Evolutionary conservation across 805 yeast species (phyloP), one percentile per base, ranked within the genome.

Genomic region (Scheffersomyces coipomensis): DNA sequence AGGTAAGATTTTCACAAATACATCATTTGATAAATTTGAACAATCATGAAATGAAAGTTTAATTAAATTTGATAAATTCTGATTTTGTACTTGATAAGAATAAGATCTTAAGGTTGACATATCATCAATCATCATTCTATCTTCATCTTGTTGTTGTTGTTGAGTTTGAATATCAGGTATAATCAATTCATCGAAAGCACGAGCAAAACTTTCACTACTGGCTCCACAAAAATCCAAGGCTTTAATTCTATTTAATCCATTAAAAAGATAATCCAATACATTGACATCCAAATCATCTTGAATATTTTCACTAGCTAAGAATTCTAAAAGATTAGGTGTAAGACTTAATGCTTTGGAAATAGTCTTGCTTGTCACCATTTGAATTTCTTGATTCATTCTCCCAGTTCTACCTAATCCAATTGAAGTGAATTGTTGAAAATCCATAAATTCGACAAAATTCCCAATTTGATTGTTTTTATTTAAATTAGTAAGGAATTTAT

Each of bases 211-310:
- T 26, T 67, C 69, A 33, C 86, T 84, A 5, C 88, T 78, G 27
- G 95, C 86, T 6, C 97, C 97, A 60, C 97, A 89, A 46, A 89
- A 88, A 61, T 89, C 97, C 10, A 89, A 62, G 1, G 87, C 78
- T 58, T 83, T 77, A 35, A 90, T 66, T 39, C 72, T 64, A 4
- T 75, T 75, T 52, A 79, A 61, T 16, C 65, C 48, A 46, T 79
- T 78, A 56, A 85, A 80, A 19, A 86, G 64, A 34, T 60, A 57
- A 47, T 72, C 65, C 37, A 86, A 62, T 1, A 86, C 79, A n/a
- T 66, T 56, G 1, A 62, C 62, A 57, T 84, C 85, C 52, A 89
- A 67, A 56, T 89, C 97, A 55, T 76, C 85, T 63, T 88, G 93
- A 42, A 89, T 85, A 49, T 85, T 84, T 56, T 89, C 97, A 47